Percentiles rank a stretch among this genome's conserved stretches.
These are phyloP conservation scores for Phylloporus arenicola DNA, from an alignment of 768 basidiomycete genomes.

Conservation along the genomic window DNA sequence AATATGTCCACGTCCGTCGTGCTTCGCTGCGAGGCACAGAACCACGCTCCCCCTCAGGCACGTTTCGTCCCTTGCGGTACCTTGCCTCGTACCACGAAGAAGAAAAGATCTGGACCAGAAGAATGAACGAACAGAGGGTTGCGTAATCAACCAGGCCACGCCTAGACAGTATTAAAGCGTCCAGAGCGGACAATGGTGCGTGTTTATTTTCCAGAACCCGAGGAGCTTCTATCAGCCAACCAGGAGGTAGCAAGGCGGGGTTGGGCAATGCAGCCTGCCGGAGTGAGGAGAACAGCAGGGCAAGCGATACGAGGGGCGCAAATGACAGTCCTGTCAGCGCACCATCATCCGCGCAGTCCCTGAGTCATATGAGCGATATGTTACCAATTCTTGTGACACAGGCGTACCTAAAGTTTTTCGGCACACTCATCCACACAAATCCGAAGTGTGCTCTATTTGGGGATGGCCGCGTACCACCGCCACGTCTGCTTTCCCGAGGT, in stretches of 20 bases:
- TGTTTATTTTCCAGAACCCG: conserved; percentile 43
- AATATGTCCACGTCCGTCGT: conserved; percentile 55
- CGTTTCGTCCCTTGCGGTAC: conserved; percentile 35
- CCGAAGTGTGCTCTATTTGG: conserved; percentile 51
- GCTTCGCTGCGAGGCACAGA: conserved; percentile 75
- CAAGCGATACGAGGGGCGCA: conserved; percentile 72
- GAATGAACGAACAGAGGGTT: conserved; percentile 73
- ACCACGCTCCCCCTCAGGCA: conserved; percentile 62
- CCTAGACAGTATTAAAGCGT: conserved; percentile 62
- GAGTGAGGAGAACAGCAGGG: conserved; percentile 54
- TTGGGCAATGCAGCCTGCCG: conserved; percentile 29
- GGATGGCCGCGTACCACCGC: conserved; percentile 18
- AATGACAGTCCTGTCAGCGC: conserved; percentile 78
- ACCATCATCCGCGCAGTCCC: conserved; percentile 82
- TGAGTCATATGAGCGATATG: conserved; percentile 29
- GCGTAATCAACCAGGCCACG: conserved; percentile 74
- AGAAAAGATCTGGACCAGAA: conserved; percentile 73
- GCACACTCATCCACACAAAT: conserved; percentile 87
- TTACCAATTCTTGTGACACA: background rate
- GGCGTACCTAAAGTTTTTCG: conserved; percentile 75
- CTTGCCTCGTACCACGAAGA: conserved; percentile 71
- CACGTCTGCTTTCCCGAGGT: conserved; percentile 42
- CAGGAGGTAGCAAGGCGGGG: conserved; percentile 41
- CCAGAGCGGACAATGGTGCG: conserved; percentile 39
- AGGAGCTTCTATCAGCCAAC: conserved; percentile 80